Conservation (phyloP, 371 early-diverging fungal genomes). For the Zychaea mexicana region DNA sequence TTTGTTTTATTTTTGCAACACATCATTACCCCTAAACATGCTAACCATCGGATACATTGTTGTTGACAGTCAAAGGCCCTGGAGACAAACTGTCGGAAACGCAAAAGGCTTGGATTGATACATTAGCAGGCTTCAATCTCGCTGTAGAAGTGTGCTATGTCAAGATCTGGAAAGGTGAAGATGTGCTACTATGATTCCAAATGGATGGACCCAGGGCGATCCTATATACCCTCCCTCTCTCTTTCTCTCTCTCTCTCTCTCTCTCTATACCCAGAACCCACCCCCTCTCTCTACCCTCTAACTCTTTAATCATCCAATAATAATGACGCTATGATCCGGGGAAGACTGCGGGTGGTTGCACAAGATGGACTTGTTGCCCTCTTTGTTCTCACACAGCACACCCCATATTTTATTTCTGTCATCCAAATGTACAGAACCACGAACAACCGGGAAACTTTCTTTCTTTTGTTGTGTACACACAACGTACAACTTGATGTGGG, state of each 20-base stretch:
- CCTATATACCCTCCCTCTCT: too few relatives aligned
- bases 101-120: slow-evolving; percentile 77
- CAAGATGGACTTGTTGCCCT: too few relatives aligned
- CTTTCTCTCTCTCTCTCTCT: too few relatives aligned
- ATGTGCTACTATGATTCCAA: slow-evolving; percentile 30
- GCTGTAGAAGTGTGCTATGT: slow-evolving; percentile 72
- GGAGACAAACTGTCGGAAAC: slow-evolving; percentile 73
- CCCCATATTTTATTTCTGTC: neutral
- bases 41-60: too few relatives aligned
- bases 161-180: slow-evolving; percentile 52
- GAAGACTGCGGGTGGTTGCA: too few relatives aligned
- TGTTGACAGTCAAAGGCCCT: slow-evolving; percentile 70
- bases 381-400: neutral
- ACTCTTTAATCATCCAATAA: too few relatives aligned
- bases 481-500: too few relatives aligned
- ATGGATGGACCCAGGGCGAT: too few relatives aligned
- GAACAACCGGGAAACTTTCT: neutral
- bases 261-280: too few relatives aligned
- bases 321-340: too few relatives aligned
- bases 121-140: slow-evolving; percentile 54
- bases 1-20: neutral
- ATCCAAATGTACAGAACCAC: neutral
- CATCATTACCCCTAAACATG: too few relatives aligned
- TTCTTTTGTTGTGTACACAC: neutral
- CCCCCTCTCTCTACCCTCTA: too few relatives aligned